Percentiles rank a stretch among this genome's conserved stretches.
Conservation (phyloP, 768 basidiomycete genomes). For the Butyriboletus loyo region DNA sequence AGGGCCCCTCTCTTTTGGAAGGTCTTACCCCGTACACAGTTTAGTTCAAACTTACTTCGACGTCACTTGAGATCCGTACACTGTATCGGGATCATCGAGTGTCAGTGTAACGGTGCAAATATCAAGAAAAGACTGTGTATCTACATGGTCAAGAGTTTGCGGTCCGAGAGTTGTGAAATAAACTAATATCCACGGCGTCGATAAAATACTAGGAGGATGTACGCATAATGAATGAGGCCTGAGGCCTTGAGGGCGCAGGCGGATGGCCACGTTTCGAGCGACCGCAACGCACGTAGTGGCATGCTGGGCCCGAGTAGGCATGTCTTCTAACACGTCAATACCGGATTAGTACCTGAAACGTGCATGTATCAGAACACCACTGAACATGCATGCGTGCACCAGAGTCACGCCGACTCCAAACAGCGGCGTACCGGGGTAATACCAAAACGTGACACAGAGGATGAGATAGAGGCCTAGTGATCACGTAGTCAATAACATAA, state of each 20-base stretch:
- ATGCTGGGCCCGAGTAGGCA: background rate
- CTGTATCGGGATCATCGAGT: background rate
- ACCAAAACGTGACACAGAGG: constrained; percentile 54
- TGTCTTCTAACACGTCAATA: constrained; percentile 1
- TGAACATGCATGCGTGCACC: no score
- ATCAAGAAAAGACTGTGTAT: background rate
- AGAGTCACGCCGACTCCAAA: background rate
- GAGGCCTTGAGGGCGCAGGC: no score
- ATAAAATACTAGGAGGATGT: no score
- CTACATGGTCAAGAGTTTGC: constrained; percentile 28
- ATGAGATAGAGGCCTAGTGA: constrained; percentile 50
- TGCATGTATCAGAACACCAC: constrained; percentile 1
- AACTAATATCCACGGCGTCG: no score
- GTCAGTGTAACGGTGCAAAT: background rate
- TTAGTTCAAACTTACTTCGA: background rate
- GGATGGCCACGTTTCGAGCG: no score
- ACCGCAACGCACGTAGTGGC: no score
- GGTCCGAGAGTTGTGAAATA: background rate
- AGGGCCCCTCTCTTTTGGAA: no score
- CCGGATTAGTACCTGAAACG: background rate
- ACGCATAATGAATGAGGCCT: no score
- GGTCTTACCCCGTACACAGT: no score
- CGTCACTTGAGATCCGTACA: background rate
- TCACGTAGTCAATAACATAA: constrained; percentile 3
- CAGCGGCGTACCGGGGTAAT: constrained; percentile 42